phyloP scores from a whole-genome alignment of 192 early-diverging fungal genomes.

The Umbelopsis ramanniana region DNA sequence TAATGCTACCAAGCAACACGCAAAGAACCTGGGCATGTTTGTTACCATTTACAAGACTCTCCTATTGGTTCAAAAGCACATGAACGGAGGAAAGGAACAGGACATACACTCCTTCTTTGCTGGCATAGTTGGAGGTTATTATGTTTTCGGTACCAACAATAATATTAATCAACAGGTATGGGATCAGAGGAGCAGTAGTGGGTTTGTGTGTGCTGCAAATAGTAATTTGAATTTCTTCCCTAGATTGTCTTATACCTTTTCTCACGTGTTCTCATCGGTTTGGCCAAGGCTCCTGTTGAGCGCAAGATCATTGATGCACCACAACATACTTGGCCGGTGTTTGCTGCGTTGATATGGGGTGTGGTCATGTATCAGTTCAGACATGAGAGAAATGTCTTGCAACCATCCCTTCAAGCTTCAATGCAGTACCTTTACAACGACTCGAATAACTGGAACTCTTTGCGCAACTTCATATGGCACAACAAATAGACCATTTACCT shows the following conservation, averaged over 20 bases:
- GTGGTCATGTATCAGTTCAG: conserved; percentile 95
- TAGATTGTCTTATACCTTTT: conserved; percentile 95
- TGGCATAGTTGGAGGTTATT: conserved; percentile 88
- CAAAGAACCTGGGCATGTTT: conserved; percentile 87
- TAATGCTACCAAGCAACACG: conserved; percentile 88
- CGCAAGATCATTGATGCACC: conserved; percentile 73
- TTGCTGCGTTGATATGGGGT: conserved; percentile 95
- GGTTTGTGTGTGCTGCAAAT: not conserved
- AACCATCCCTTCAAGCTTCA: conserved; percentile 88
- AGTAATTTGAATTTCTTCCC: not conserved
- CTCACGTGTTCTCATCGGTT: conserved; percentile 86
- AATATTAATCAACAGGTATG: conserved; percentile 93
- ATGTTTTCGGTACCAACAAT: conserved; percentile 95
- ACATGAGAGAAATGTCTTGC: conserved; percentile 84
- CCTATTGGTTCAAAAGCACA: conserved; percentile 73
- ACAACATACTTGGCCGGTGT: conserved; percentile 81
- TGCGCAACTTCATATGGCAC: conserved; percentile 81
- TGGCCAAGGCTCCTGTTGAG: conserved; percentile 83
- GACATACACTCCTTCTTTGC: conserved; percentile 86
- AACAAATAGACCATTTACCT: conserved; percentile 63
- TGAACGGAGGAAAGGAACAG: conserved; percentile 78
- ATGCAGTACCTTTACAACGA: conserved; percentile 97
- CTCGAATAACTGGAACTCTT: conserved; percentile 77
- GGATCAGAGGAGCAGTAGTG: not conserved
- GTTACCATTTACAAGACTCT: conserved; percentile 94